Base-by-base conservation (phyloP, 129 eudicot species). In the Sambucus nigra region DNA sequence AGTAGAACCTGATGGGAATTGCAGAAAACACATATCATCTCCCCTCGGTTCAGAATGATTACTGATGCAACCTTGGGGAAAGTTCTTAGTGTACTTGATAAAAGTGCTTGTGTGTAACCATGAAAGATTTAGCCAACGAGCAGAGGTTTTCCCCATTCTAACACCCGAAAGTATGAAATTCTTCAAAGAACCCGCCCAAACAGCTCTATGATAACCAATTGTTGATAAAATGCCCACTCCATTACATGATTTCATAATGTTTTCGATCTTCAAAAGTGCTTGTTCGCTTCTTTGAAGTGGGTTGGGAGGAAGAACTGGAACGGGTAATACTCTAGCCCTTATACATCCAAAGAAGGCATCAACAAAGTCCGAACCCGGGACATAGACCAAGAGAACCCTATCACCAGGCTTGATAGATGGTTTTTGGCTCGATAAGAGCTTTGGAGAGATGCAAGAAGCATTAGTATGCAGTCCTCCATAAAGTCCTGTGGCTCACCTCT, bases 201-300 rank as follows among this genome's bases (percentile, higher is more conserved):
- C 95, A 64, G 95, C 87, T 31, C 78, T 68, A 63, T 86, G 95
- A 68, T 86, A 86, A 57, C 76, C 74, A 41, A 53, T 61, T 1
- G 95, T 86, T 49, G 95, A 86, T 23, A 86, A 64, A 47, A 86
- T 86, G 1, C 87, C 95, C 66, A 81, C 87, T 39, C 92, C 92
- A 42, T 81, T 65, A 71, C 82, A 53, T 21, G 95, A 67, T 38
- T 75, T 81, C 22, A 80, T 87, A 25, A 86, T 76, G 20, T 81
- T 86, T 67, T 81, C 92, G 1, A 86, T 70, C 64, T 86, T 78
- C 40, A 81, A 57, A 54, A 86, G 92, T 48, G 95, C 92, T 55
- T 86, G 95, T 16, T 92, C 95, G 0, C 95, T 84, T 73, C 92
- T 86, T 69, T 86, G 95, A 29, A 78, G 77, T 6, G 95, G 95